A percentile compares a stretch with the other conserved stretches of the same genome.
These are phyloP conservation scores for Exophiala spinifera DNA, from an alignment of 2,329 filamentous ascomycete genomes.

Conservation along the genomic window DNA sequence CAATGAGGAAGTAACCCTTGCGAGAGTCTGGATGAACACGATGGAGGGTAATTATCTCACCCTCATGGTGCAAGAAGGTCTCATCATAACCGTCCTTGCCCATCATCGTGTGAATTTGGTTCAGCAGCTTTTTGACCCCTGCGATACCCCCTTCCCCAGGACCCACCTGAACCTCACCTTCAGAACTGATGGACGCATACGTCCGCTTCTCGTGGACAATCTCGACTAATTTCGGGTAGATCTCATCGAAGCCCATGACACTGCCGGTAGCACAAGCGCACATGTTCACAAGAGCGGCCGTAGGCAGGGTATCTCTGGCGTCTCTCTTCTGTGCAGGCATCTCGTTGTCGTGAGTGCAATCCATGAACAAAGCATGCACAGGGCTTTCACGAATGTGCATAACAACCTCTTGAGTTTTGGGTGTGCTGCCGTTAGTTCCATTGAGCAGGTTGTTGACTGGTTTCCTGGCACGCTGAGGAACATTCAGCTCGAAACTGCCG, in stretches of 20 bases:
- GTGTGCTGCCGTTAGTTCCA: slow-evolving; percentile 30
- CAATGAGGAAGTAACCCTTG: slow-evolving; percentile 92
- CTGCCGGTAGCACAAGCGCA: slow-evolving; percentile 92
- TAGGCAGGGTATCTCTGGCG: slow-evolving; percentile 88
- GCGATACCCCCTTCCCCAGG: slow-evolving; percentile 81
- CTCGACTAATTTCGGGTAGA: slow-evolving; percentile 91
- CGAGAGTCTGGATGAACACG: slow-evolving; percentile 87
- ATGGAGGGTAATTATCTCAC: slow-evolving; percentile 94
- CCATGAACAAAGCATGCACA: slow-evolving; percentile 95
- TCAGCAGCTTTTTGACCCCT: slow-evolving; percentile 85
- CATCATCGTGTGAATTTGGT: slow-evolving; percentile 93
- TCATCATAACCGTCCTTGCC: slow-evolving; percentile 92
- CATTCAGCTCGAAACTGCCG: slow-evolving; percentile 91
- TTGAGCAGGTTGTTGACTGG: slow-evolving; percentile 32
- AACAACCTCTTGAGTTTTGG: slow-evolving; percentile 58
- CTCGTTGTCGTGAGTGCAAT: slow-evolving; percentile 98
- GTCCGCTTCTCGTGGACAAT: slow-evolving; percentile 82
- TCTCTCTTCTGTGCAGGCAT: slow-evolving; percentile 92
- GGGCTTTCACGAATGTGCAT: slow-evolving; percentile 81
- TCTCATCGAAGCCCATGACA: slow-evolving; percentile 96
- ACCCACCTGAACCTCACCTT: slow-evolving; percentile 58
- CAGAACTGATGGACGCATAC: slow-evolving; percentile 76
- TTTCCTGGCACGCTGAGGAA: slow-evolving; percentile 35
- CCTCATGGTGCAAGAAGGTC: slow-evolving; percentile 94
- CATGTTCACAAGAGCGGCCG: slow-evolving; percentile 92